Percentiles rank a stretch among this genome's conserved stretches.
phyloP scores from a whole-genome alignment of 441 rosid species.

The Omphalea diandra region DNA sequence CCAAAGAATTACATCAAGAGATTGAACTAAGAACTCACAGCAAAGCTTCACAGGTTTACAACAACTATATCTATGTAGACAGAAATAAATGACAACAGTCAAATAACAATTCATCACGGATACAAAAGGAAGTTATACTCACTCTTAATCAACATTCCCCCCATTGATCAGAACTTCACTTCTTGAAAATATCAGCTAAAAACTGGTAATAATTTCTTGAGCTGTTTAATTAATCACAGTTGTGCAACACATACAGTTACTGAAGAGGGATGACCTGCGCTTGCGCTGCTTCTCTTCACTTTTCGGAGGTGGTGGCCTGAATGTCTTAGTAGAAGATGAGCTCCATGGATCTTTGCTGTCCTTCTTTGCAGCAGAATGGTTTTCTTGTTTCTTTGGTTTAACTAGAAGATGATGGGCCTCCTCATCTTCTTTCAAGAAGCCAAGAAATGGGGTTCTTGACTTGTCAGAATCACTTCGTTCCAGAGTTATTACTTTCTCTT shows the following conservation, averaged over 20 bases:
- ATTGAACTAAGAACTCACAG: slow-evolving; percentile 14
- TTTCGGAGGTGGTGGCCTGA: slow-evolving; percentile 31
- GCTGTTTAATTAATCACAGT: slow-evolving; percentile 43
- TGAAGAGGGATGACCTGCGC: slow-evolving; percentile 56
- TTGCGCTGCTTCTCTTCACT: slow-evolving; percentile 52
- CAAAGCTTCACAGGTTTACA: slow-evolving; percentile 5
- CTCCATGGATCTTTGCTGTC: slow-evolving; percentile 25
- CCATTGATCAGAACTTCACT: slow-evolving; percentile 26
- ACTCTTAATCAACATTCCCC: slow-evolving; percentile 17
- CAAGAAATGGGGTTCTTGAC: slow-evolving; percentile 41
- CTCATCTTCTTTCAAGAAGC: slow-evolving; percentile 35
- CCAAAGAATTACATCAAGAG: slow-evolving; percentile 18
- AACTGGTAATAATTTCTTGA: neutral
- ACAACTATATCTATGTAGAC: neutral
- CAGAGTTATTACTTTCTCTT: slow-evolving; percentile 46
- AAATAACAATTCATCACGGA: slow-evolving; percentile 10
- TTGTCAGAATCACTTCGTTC: slow-evolving; percentile 53
- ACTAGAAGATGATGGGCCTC: slow-evolving; percentile 20
- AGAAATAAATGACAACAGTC: slow-evolving; percentile 1
- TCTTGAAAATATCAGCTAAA: slow-evolving; percentile 21
- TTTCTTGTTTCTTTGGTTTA: slow-evolving; percentile 31
- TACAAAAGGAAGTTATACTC: slow-evolving; percentile 13
- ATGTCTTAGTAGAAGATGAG: slow-evolving; percentile 26
- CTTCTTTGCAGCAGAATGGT: slow-evolving; percentile 29
- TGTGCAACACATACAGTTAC: slow-evolving; percentile 71